Conservation (phyloP, 345 rosid genomes). For the Lumnitzera racemosa region DNA sequence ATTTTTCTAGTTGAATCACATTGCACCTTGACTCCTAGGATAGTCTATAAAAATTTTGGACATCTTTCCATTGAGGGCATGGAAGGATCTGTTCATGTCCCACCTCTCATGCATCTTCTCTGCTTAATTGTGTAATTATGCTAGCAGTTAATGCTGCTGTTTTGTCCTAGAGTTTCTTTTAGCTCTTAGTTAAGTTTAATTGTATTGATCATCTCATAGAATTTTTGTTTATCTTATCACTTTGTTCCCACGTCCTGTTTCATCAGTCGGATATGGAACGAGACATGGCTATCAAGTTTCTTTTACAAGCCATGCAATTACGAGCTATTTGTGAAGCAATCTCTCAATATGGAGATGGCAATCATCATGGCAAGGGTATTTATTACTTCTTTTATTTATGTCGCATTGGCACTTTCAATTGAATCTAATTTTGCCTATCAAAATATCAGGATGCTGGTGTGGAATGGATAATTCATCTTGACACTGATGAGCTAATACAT, state of each 20-base stretch:
- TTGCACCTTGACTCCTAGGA: neutral
- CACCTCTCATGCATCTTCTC: too few relatives aligned
- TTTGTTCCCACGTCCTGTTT: conserved; percentile 8
- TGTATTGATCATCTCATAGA: too few relatives aligned
- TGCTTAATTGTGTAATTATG: too few relatives aligned
- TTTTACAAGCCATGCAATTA: conserved; percentile 96
- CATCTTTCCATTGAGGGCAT: neutral
- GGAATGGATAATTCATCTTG: conserved; percentile 97
- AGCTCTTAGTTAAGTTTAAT: too few relatives aligned
- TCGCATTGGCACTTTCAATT: neutral
- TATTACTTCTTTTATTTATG: neutral
- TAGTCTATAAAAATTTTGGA: too few relatives aligned
- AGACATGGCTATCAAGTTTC: conserved; percentile 93
- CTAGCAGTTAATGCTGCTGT: too few relatives aligned
- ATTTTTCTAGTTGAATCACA: neutral
- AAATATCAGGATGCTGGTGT: conserved; percentile 59
- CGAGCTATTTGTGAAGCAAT: conserved; percentile 94
- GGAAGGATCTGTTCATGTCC: too few relatives aligned
- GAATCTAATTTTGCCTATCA: conserved; percentile 12
- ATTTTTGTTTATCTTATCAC: neutral
- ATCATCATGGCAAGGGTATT: conserved; percentile 99
- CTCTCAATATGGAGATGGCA: conserved; percentile 99
- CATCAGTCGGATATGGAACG: conserved; percentile 91
- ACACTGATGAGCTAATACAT: conserved; percentile 84
- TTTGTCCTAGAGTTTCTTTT: too few relatives aligned